Conservation (phyloP, 2,329 filamentous ascomycete species). For the Parafenestella ontariensis region DNA sequence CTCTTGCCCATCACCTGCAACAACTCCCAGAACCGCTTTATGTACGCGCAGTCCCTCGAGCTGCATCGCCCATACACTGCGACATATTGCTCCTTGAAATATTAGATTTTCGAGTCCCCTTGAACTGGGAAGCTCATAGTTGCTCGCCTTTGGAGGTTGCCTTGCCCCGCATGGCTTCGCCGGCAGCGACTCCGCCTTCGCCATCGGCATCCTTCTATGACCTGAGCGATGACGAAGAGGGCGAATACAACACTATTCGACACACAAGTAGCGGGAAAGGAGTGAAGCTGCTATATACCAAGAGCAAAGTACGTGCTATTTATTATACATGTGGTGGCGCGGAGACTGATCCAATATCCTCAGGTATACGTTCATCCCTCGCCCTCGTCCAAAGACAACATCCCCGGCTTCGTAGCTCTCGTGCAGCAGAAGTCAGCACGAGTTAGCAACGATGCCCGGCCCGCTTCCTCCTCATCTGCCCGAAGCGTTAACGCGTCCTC, state of each 20-base stretch:
- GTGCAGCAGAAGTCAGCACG: conserved; percentile 78
- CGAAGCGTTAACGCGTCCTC: conserved; percentile 66
- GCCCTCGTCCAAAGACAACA: conserved; percentile 92
- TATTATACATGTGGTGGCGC: conserved; percentile 19
- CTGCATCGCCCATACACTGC: conserved; percentile 1
- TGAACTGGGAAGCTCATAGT: not conserved
- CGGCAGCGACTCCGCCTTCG: conserved; percentile 61
- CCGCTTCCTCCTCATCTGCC: conserved; percentile 52
- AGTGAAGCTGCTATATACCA: conserved; percentile 92
- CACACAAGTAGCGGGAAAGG: conserved; percentile 78
- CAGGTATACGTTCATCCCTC: conserved; percentile 96
- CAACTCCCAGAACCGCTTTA: conserved; percentile 4
- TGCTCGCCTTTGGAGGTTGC: conserved; percentile 5
- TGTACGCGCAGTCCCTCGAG: conserved; percentile 5
- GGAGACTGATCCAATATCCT: conserved; percentile 22
- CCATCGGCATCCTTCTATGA: conserved; percentile 92
- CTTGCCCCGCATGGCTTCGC: conserved; percentile 43
- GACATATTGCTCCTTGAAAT: not conserved
- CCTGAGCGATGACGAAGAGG: conserved; percentile 94
- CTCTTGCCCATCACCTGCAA: conserved; percentile 24
- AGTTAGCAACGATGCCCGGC: conserved; percentile 39
- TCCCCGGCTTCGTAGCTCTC: conserved; percentile 89
- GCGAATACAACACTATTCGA: conserved; percentile 91
- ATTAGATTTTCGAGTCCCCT: not conserved
- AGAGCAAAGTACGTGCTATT: conserved; percentile 79